A percentile compares a stretch with the other conserved stretches of the same genome.
Conservation (phyloP, 116 monocot species). For the Posidonia oceanica region DNA sequence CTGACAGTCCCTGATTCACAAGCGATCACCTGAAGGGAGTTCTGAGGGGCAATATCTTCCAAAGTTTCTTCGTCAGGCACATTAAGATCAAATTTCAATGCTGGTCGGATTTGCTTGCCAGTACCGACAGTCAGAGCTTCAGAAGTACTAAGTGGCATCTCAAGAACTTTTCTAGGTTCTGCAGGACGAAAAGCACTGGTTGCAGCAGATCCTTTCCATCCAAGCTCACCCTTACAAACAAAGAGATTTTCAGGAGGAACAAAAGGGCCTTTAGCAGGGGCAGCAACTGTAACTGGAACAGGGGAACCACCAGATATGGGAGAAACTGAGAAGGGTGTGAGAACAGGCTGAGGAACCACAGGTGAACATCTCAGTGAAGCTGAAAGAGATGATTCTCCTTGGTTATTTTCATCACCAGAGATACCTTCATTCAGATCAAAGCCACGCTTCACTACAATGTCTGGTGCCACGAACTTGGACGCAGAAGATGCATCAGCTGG, state of each 20-base stretch:
- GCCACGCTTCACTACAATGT: constrained; percentile 27
- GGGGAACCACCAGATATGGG: constrained; percentile 24
- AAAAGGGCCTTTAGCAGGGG: constrained; percentile 97
- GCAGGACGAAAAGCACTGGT: constrained; percentile 98
- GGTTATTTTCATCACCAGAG: constrained; percentile 48
- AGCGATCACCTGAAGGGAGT: constrained; percentile 26
- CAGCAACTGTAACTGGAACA: constrained; percentile 62
- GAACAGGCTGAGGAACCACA: constrained; percentile 21
- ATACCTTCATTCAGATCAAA: constrained; percentile 96
- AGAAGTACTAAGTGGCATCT: constrained; percentile 47
- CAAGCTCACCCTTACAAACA: constrained; percentile 48
- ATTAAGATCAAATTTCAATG: constrained; percentile 83
- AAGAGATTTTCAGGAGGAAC: constrained; percentile 66
- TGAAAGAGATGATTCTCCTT: constrained; percentile 28
- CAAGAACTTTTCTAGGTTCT: constrained; percentile 67
- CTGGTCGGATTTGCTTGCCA: constrained; percentile 38
- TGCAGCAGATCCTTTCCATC: constrained; percentile 94
- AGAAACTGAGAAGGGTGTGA: constrained; percentile 25
- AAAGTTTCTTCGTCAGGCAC: constrained; percentile 53
- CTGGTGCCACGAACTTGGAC: constrained; percentile 10
- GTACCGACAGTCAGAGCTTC: constrained; percentile 19
- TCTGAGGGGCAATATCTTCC: constrained; percentile 46
- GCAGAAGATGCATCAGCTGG: constrained; percentile 22
- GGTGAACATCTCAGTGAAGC: constrained; percentile 25
- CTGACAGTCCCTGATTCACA: constrained; percentile 26